Percentiles rank a stretch among this genome's conserved stretches.
phyloP scores from a whole-genome alignment of 1,139 yeast species.

The Spathaspora jeffriesii region DNA sequence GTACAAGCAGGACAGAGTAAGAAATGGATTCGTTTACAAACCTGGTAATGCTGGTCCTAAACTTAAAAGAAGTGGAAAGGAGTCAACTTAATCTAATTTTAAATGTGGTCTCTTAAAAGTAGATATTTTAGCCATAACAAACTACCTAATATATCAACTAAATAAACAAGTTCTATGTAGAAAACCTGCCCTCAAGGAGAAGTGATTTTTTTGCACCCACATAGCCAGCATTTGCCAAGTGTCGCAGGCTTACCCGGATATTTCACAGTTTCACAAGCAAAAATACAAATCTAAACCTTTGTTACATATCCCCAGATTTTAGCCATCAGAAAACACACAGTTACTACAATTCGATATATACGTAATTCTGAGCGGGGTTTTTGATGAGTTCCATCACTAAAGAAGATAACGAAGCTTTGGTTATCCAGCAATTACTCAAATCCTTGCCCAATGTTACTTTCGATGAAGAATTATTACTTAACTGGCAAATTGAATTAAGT shows the following conservation, averaged over 20 bases:
- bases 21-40: too few relatives aligned
- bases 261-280: neutral
- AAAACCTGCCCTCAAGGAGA: too few relatives aligned
- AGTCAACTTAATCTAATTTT: too few relatives aligned
- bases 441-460: slow-evolving; percentile 26
- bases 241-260: neutral
- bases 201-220: neutral
- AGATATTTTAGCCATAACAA: too few relatives aligned
- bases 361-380: neutral
- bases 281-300: neutral
- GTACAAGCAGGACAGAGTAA: too few relatives aligned
- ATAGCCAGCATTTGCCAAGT: neutral
- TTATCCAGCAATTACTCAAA: slow-evolving; percentile 22
- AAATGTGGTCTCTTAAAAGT: too few relatives aligned
- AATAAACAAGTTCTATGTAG: neutral
- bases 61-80: too few relatives aligned
- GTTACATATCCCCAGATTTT: neutral
- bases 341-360: neutral
- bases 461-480: slow-evolving; percentile 26
- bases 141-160: too few relatives aligned
- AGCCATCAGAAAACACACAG: neutral
- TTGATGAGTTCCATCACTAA: slow-evolving; percentile 8
- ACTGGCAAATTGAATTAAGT: slow-evolving; percentile 40
- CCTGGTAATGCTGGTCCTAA: too few relatives aligned
- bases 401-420: slow-evolving; percentile 8